These are phyloP conservation scores for Ophiostoma novo-ulmi DNA, from an alignment of 2,329 filamentous ascomycete species.

Conservation along the genomic window DNA sequence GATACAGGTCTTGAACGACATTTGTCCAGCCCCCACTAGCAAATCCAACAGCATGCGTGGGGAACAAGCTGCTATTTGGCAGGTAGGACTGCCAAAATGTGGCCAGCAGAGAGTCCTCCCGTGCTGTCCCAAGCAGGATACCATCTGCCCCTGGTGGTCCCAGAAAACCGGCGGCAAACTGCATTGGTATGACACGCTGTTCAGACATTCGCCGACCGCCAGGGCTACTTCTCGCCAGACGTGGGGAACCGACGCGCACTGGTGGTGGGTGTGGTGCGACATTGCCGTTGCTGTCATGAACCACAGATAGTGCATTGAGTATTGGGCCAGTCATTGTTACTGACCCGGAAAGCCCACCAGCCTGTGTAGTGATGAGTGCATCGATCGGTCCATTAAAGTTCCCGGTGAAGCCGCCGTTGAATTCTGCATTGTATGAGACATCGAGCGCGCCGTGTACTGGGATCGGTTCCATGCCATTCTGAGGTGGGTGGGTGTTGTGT, in stretches of 20 bases:
- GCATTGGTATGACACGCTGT: conserved; percentile 21
- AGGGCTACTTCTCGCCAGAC: not conserved
- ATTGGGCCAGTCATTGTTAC: not conserved
- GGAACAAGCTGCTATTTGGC: conserved; percentile 26
- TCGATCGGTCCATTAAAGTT: not conserved
- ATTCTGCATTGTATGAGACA: not conserved
- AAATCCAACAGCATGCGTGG: conserved; percentile 19
- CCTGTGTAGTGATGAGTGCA: not conserved
- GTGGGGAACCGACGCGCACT: not conserved
- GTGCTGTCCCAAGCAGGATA: conserved; percentile 20
- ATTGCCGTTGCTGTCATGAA: not conserved
- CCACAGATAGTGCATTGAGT: not conserved
- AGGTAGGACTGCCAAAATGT: conserved; percentile 28
- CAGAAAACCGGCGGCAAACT: not conserved
- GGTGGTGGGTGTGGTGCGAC: not conserved
- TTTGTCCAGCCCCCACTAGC: conserved; percentile 28
- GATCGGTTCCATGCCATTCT: not conserved
- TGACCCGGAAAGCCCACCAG: not conserved
- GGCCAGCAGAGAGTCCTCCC: conserved; percentile 24
- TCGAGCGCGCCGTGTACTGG: not conserved
- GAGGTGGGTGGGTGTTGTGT: not conserved
- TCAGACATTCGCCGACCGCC: conserved; percentile 15
- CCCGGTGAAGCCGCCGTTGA: not conserved
- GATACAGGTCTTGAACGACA: conserved; percentile 26
- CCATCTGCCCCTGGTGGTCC: conserved; percentile 15